A percentile compares a stretch with the other conserved stretches of the same genome.
Evolutionary conservation across 2,329 filamentous ascomycete species (phyloP).

Genomic region (Zalaria sp.): DNA sequence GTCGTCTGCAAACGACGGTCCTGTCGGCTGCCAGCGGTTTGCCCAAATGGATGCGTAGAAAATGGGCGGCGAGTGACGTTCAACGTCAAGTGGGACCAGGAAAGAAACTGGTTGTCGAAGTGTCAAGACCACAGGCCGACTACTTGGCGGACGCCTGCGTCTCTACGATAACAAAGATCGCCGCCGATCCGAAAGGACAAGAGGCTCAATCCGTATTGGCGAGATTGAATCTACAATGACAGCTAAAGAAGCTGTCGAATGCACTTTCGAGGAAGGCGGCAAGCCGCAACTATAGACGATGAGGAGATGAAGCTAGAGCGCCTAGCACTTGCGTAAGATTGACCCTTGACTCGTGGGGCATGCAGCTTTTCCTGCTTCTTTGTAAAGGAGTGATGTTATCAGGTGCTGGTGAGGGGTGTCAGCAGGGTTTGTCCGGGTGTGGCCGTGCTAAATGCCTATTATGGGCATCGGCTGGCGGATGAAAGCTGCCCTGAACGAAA

Average conservation of each 20-base stretch:
- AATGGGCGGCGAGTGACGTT: neutral
- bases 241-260: constrained; percentile 1
- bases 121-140: neutral
- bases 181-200: neutral
- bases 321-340: constrained; percentile 9
- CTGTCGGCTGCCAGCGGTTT: too few relatives aligned
- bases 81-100: neutral
- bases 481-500: neutral
- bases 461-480: neutral
- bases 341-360: constrained; percentile 7
- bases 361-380: neutral
- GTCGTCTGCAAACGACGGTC: too few relatives aligned
- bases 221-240: neutral
- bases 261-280: constrained; percentile 3
- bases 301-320: constrained; percentile 7
- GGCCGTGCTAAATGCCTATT: neutral
- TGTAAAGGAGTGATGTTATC: neutral
- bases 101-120: neutral
- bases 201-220: constrained; percentile 1
- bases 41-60: too few relatives aligned
- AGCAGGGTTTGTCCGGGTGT: neutral
- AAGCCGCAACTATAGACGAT: constrained; percentile 5
- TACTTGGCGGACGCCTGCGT: neutral
- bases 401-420: neutral
- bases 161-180: neutral